phyloP scores from a whole-genome alignment of 768 basidiomycete genomes.

The Astraeus odoratus region DNA sequence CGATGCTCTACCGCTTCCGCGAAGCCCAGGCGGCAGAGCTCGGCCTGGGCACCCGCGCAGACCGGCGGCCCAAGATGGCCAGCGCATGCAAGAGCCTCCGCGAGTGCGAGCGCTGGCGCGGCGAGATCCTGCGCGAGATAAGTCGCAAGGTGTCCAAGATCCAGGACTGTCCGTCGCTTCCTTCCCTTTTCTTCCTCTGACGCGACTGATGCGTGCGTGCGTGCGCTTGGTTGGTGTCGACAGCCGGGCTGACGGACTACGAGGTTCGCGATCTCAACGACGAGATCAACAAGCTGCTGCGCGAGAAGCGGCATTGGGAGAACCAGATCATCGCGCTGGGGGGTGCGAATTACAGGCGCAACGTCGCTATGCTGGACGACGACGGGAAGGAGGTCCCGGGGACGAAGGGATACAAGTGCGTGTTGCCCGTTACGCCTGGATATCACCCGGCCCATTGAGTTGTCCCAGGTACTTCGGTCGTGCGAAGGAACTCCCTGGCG shows the following conservation, averaged over 20 bases:
- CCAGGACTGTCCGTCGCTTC: conserved; percentile 68
- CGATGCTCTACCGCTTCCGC: conserved; percentile 91
- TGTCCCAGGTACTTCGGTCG: conserved; percentile 87
- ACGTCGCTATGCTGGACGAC: conserved; percentile 89
- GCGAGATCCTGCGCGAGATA: conserved; percentile 91
- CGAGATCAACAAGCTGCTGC: conserved; percentile 92
- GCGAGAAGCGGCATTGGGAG: conserved; percentile 97
- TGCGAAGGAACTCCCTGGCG: conserved; percentile 92
- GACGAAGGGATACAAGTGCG: conserved; percentile 95
- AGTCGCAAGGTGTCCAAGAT: conserved; percentile 97
- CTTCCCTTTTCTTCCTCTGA: background rate
- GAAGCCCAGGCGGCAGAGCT: conserved; percentile 96
- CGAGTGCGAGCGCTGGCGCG: conserved; percentile 94
- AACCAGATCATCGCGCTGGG: conserved; percentile 95
- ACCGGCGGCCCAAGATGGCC: conserved; percentile 89
- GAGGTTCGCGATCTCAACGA: conserved; percentile 95
- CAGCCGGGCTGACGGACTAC: conserved; percentile 91
- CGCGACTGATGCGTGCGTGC: background rate
- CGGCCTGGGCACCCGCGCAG: conserved; percentile 77
- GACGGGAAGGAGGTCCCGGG: conserved; percentile 96
- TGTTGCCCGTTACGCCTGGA: conserved; percentile 1
- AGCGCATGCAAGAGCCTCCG: conserved; percentile 84
- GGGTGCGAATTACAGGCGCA: conserved; percentile 92
- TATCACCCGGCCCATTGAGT: background rate
- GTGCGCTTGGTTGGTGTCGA: too few species aligned